Base-by-base conservation (phyloP, 352 stramenopile genomes). In the Globisporangium okanoganense region DNA sequence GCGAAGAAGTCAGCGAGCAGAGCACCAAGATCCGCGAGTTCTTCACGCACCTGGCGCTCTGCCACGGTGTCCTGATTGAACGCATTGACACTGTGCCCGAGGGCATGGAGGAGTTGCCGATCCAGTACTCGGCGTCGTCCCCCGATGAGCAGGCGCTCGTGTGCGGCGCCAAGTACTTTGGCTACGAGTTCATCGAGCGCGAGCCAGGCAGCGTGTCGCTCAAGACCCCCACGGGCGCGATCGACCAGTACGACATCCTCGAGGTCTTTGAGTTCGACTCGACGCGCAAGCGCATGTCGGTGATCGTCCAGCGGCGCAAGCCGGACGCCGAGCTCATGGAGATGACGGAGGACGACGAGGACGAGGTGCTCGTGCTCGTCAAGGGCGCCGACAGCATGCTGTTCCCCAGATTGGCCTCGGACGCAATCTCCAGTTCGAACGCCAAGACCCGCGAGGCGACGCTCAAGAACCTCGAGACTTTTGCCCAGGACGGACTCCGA, bases 1-100 rank as follows among this genome's bases (percentile, higher is more conserved):
- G 73, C 22, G 73, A 71, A 18, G 67, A 66, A 5, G 56, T 61
- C 3, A 62, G 78, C 2, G 29, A 66, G 25, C 79, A 85, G 60
- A 71, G 71, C 20, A 61, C 16, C 16, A 85, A 88, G 61, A 89
- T 96, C 35, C 71, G 76, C 22, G 71, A 92, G 35, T 97, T 98
- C 60, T 92, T 94, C 60, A 87, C 71, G 2, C 75, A 94, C 61
- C 58, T 98, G 50, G 90, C 88, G 18, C 64, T 98, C 14, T 98
- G 92, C 47, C 94, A 99, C 75, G 98, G 96, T 51, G 97, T 99
- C 24, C 80, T 99, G 20, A 96, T 99, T 20, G 97, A 99, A 62
- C 92, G 89, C 31, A 86, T 97, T 61, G 70, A 96, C 3, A 67
- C 63, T 5, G 56, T 86, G 71, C 51, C 61, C 2, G 74, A 78